Evolutionary conservation across 2,329 filamentous ascomycete species (phyloP).

Genomic region (Microsporum canis): DNA sequence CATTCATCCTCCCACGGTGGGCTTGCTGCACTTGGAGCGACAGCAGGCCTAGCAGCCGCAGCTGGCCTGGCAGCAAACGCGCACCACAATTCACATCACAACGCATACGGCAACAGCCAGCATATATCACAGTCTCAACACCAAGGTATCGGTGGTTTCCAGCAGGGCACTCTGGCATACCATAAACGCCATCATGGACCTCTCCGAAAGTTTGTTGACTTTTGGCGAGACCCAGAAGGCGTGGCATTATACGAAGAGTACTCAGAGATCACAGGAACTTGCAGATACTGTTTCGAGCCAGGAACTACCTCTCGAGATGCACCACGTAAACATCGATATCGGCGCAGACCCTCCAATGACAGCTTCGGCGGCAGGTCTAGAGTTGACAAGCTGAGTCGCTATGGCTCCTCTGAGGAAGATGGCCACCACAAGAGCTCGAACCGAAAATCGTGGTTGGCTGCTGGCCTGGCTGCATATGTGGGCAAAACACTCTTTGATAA

Average conservation of each 20-base stretch:
- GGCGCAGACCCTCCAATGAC: slow-evolving; percentile 38
- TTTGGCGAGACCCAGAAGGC: slow-evolving; percentile 54
- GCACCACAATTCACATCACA: slow-evolving; percentile 24
- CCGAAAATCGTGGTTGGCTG: slow-evolving; percentile 41
- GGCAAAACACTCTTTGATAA: slow-evolving; percentile 43
- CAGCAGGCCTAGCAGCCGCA: slow-evolving; percentile 28
- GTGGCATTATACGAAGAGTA: slow-evolving; percentile 56
- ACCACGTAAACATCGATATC: slow-evolving; percentile 50
- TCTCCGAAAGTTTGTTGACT: slow-evolving; percentile 46
- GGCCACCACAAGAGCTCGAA: slow-evolving; percentile 35
- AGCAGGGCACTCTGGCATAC: slow-evolving; percentile 34
- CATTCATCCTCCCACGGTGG: slow-evolving; percentile 32
- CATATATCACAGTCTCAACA: slow-evolving; percentile 13
- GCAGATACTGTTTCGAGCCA: slow-evolving; percentile 54
- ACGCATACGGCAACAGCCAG: slow-evolving; percentile 18
- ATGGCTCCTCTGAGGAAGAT: slow-evolving; percentile 44
- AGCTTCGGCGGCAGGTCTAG: slow-evolving; percentile 34
- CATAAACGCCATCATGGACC: slow-evolving; percentile 46
- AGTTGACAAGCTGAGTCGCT: slow-evolving; percentile 50
- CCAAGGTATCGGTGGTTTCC: slow-evolving; percentile 13
- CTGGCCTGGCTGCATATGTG: slow-evolving; percentile 45
- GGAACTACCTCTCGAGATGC: slow-evolving; percentile 45
- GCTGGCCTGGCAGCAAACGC: slow-evolving; percentile 24
- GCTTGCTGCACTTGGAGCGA: slow-evolving; percentile 38
- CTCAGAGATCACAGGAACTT: slow-evolving; percentile 55